Evolutionary conservation across 495 filamentous ascomycete genomes (phyloP).

Genomic region (Massariosphaeria phaeospora): DNA sequence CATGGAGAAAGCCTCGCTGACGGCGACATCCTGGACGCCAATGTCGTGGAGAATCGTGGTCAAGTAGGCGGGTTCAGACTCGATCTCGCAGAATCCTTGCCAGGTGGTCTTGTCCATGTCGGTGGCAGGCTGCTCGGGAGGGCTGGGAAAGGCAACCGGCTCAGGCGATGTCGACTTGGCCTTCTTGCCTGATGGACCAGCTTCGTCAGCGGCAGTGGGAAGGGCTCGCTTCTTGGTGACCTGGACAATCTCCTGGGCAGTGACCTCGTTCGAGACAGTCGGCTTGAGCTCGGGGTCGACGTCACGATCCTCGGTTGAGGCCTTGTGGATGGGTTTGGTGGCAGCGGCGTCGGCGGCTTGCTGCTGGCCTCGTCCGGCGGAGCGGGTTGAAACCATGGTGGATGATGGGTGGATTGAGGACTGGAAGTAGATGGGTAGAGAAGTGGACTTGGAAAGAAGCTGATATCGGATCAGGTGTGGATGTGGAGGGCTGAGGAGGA

Average conservation of each 20-base stretch:
- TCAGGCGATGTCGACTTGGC: too few species aligned
- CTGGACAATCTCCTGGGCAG: too few species aligned
- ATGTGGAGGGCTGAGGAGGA: background rate
- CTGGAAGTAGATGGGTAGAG: too few species aligned
- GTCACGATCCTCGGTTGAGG: background rate
- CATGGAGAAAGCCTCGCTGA: conserved; percentile 72
- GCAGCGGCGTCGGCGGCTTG: background rate
- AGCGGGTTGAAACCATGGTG: background rate
- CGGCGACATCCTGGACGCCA: conserved; percentile 65
- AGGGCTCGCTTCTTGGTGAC: too few species aligned
- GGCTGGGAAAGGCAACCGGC: conserved; percentile 26
- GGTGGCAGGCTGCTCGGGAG: conserved; percentile 42
- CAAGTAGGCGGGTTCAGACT: conserved; percentile 89
- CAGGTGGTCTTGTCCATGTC: conserved; percentile 48
- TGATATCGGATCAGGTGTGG: too few species aligned
- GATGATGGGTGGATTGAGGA: background rate
- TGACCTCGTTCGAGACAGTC: conserved; percentile 5
- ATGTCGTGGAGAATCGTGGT: conserved; percentile 75
- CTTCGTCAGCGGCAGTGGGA: too few species aligned
- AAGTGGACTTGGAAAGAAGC: too few species aligned
- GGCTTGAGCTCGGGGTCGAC: background rate
- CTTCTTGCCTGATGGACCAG: too few species aligned
- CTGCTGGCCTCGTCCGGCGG: background rate
- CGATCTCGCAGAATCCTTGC: conserved; percentile 82
- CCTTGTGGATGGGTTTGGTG: background rate